These are phyloP conservation scores for Pythium utonaiense DNA, from an alignment of 352 stramenopile species.

Conservation along the genomic window DNA sequence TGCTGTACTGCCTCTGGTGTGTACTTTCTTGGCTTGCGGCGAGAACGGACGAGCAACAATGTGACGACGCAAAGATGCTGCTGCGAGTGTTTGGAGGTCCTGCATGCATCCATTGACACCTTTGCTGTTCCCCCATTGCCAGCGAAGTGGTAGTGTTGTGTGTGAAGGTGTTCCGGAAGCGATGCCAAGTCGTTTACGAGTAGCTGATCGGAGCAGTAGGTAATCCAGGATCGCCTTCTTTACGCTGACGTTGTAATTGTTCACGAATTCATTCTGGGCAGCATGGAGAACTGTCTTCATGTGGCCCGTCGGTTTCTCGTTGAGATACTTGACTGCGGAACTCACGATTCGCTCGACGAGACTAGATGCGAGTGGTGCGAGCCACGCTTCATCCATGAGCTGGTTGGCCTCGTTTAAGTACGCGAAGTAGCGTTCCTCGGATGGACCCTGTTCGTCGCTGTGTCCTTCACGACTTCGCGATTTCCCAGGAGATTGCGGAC, in stretches of 20 bases:
- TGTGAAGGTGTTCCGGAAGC: constrained; percentile 39
- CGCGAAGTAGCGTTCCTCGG: constrained; percentile 56
- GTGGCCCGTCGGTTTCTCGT: constrained; percentile 23
- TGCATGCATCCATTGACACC: constrained; percentile 44
- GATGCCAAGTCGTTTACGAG: constrained; percentile 50
- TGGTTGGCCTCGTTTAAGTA: constrained; percentile 37
- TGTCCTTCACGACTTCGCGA: neutral
- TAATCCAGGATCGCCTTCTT: constrained; percentile 82
- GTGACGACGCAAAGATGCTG: neutral
- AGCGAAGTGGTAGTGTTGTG: constrained; percentile 42
- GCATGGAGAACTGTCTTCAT: constrained; percentile 41
- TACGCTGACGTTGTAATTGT: constrained; percentile 59
- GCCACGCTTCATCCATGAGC: constrained; percentile 38
- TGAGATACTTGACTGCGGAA: constrained; percentile 54
- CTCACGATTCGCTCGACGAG: constrained; percentile 43
- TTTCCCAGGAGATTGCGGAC: no score
- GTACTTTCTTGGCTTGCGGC: neutral
- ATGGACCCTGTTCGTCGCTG: constrained; percentile 5
- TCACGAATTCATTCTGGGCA: constrained; percentile 42
- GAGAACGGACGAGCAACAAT: neutral
- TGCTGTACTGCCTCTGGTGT: neutral
- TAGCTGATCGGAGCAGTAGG: constrained; percentile 39
- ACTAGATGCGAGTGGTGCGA: constrained; percentile 32
- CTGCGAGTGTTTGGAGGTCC: constrained; percentile 45
- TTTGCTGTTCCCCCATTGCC: constrained; percentile 63